Conservation (phyloP, 306 rosid genomes). For the Alnus rubra region DNA sequence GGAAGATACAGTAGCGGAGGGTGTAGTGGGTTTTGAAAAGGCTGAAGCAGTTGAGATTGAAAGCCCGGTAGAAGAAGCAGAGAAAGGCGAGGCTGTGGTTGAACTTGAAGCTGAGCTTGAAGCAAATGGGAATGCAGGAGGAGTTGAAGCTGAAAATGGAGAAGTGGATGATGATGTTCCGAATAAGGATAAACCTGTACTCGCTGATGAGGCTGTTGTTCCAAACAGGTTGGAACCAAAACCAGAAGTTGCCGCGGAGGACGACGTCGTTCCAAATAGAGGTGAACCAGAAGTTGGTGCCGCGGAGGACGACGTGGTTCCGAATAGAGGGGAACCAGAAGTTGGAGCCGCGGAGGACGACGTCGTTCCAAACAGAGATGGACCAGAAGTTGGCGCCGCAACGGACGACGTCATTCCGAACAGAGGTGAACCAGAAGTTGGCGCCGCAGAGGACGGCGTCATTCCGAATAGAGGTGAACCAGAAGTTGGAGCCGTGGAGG, state of each 20-base stretch:
- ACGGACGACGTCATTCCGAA: slow-evolving; percentile 26
- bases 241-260: too few relatives aligned
- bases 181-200: slow-evolving; percentile 1
- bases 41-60: slow-evolving; percentile 30
- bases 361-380: slow-evolving; percentile 21
- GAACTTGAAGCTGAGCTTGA: slow-evolving; percentile 13
- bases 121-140: neutral
- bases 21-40: slow-evolving; percentile 26
- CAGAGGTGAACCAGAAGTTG: slow-evolving; percentile 22
- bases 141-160: slow-evolving; percentile 13
- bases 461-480: slow-evolving; percentile 21
- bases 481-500: slow-evolving; percentile 1
- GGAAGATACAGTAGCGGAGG: slow-evolving; percentile 12
- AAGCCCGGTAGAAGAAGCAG: slow-evolving; percentile 31
- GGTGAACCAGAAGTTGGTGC: neutral
- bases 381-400: slow-evolving; percentile 19
- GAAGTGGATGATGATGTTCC: neutral
- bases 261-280: neutral
- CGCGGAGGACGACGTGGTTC: slow-evolving; percentile 1
- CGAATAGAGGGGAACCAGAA: slow-evolving; percentile 15
- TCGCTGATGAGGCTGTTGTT: neutral
- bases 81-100: slow-evolving; percentile 20
- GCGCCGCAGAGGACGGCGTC: slow-evolving; percentile 21
- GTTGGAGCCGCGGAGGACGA: slow-evolving; percentile 22
- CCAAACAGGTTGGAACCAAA: slow-evolving; percentile 7